A percentile compares a stretch with the other conserved stretches of the same genome.
These are phyloP conservation scores for Thelonectria blattea DNA, from an alignment of 2,329 filamentous ascomycete genomes.

Conservation along the genomic window DNA sequence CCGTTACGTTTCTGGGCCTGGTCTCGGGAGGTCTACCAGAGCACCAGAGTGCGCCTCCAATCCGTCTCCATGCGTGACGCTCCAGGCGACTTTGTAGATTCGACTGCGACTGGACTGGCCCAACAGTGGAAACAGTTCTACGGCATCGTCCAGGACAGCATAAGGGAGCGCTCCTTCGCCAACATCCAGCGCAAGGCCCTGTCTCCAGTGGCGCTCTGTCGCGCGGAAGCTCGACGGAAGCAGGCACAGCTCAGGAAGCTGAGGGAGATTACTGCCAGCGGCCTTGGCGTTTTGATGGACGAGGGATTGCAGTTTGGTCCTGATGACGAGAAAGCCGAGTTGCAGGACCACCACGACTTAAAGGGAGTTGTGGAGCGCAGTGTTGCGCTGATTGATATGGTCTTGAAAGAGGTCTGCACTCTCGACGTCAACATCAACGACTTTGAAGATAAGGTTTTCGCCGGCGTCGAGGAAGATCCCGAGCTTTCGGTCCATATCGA, in stretches of 20 bases:
- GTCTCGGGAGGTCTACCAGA: conserved; percentile 71
- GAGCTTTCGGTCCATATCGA: conserved; percentile 61
- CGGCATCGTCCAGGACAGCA: conserved; percentile 75
- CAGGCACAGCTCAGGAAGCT: conserved; percentile 73
- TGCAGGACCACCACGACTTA: conserved; percentile 57
- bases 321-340: conserved; percentile 62
- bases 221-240: conserved; percentile 77
- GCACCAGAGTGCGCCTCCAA: conserved; percentile 58
- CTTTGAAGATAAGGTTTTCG: conserved; percentile 71
- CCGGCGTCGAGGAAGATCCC: conserved; percentile 65
- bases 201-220: conserved; percentile 77
- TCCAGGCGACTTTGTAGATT: conserved; percentile 43
- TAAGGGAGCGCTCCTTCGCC: conserved; percentile 72
- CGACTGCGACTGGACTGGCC: conserved; percentile 49
- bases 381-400: conserved; percentile 84
- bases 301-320: conserved; percentile 77
- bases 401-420: conserved; percentile 73
- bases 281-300: conserved; percentile 84
- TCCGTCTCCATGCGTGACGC: conserved; percentile 39
- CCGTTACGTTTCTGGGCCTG: conserved; percentile 77
- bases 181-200: conserved; percentile 76
- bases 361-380: conserved; percentile 81
- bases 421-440: conserved; percentile 67
- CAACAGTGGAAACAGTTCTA: conserved; percentile 76
- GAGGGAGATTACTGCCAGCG: conserved; percentile 81